A percentile compares a stretch with the other conserved stretches of the same genome.
phyloP scores from a whole-genome alignment of 2,329 filamentous ascomycete species.

The Penicillium sp. region DNA sequence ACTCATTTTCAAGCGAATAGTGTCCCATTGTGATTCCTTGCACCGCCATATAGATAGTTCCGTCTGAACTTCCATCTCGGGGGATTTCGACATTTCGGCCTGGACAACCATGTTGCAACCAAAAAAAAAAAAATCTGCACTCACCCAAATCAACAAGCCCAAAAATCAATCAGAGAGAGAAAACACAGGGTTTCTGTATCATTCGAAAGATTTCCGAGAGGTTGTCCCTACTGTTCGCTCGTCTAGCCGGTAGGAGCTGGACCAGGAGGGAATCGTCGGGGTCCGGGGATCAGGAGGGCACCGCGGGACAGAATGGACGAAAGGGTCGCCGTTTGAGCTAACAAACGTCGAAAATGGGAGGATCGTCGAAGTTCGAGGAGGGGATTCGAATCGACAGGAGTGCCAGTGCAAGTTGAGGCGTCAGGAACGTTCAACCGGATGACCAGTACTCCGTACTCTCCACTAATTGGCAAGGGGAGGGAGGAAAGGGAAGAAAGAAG shows the following conservation, averaged over 20 bases:
- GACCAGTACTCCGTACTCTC: constrained; percentile 41
- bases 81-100: constrained; percentile 7
- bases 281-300: constrained; percentile 32
- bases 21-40: neutral
- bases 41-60: neutral
- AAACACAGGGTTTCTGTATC: constrained; percentile 15
- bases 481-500: constrained; percentile 27
- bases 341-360: constrained; percentile 39
- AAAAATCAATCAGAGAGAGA: constrained; percentile 16
- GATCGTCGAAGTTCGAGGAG: constrained; percentile 37
- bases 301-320: constrained; percentile 28
- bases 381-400: constrained; percentile 43
- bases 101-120: constrained; percentile 9
- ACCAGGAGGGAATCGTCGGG: constrained; percentile 35
- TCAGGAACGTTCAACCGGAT: constrained; percentile 31
- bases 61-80: neutral
- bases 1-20: neutral
- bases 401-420: constrained; percentile 31
- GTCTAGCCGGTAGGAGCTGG: constrained; percentile 42
- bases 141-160: constrained; percentile 18
- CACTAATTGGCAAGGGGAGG: constrained; percentile 34
- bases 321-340: constrained; percentile 39
- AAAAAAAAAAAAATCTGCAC: constrained; percentile 10
- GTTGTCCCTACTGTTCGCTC: constrained; percentile 34
- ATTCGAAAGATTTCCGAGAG: constrained; percentile 21